Base-by-base conservation (phyloP, 2,329 filamentous ascomycete species). In the Xylariaceae sp. region DNA sequence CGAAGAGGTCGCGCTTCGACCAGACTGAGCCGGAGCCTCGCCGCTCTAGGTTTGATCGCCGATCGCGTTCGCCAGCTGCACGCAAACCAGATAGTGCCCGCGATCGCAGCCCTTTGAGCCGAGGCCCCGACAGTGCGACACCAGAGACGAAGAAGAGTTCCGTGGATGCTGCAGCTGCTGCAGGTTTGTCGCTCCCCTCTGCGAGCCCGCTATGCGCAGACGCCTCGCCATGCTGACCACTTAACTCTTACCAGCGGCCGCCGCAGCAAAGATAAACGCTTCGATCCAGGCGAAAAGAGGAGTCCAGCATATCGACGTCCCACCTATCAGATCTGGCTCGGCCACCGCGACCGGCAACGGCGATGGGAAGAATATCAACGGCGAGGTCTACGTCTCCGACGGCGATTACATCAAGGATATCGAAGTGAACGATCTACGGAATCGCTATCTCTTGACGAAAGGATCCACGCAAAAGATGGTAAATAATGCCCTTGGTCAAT, bases 371-470 rank as follows among this genome's bases (percentile, higher is more conserved):
- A 14, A 56, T 62, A 74, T 94, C 62, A 88, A 90, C 56, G 81
- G 83, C 55, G 88, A 94, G 57, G 85, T 95, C 62, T 97, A 97
- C 61, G 85, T 94, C 54, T 85, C 89, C 46, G 92, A 97, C 61
- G 92, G 92, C 56, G 92, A 98, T 67, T 97, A 86, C 63, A 97
- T 98, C 68, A 92, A 94, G 66, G 92, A 98, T 60, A 95, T 98
- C 59, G 92, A 97, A 71, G 88, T 98, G 71, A 98, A 98, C 65
- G 90, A 97, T 66, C 69, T 97, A 59, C 84, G 90, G 50, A 98
- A 97, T 63, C 86, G 90, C 55, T 98, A 98, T 66, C 84, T 89
- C 63, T 76, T 98, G 69, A 98, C 90, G 50, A 97, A 96, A 73
- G 88, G 89, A 59, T 85, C 88, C 56, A 95, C 88, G 51, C 92